Percentiles rank a stretch among this genome's conserved stretches.
These are phyloP conservation scores for Boeremia lycopersici DNA, from an alignment of 2,329 filamentous ascomycete species.

Conservation along the genomic window DNA sequence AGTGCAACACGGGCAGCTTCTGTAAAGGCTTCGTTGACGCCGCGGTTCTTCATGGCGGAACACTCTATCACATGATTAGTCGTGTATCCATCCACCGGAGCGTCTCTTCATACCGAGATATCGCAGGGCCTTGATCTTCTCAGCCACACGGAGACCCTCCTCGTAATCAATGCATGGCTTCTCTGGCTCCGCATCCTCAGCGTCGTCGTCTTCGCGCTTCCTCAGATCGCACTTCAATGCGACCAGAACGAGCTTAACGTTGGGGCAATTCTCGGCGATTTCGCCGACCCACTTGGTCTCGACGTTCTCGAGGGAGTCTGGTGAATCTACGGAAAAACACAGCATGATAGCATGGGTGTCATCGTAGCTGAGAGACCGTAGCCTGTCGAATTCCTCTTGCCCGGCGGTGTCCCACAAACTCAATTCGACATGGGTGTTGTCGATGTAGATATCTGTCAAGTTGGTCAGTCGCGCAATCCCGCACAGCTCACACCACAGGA, in stretches of 20 bases:
- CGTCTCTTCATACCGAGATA: conserved; percentile 70
- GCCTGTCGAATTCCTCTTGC: conserved; percentile 97
- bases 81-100: not conserved
- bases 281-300: conserved; percentile 98
- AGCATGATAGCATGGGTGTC: conserved; percentile 99
- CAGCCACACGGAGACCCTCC: conserved; percentile 86
- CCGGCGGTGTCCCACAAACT: conserved; percentile 98
- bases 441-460: conserved; percentile 88
- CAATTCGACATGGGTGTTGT: conserved; percentile 94
- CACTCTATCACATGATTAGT: conserved; percentile 67
- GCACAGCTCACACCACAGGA: not conserved
- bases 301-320: conserved; percentile 96
- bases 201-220: conserved; percentile 70
- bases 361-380: conserved; percentile 95
- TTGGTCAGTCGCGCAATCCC: conserved; percentile 10
- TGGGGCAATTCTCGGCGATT: conserved; percentile 96
- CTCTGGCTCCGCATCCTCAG: conserved; percentile 51
- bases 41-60: conserved; percentile 96
- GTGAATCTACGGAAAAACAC: conserved; percentile 95
- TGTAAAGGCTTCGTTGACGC: conserved; percentile 98
- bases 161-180: conserved; percentile 84
- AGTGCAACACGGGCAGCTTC: conserved; percentile 95
- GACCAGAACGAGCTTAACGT: conserved; percentile 91
- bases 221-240: conserved; percentile 96
- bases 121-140: conserved; percentile 87